Conservation (phyloP, 441 rosid genomes). For the Sinapis alba region DNA sequence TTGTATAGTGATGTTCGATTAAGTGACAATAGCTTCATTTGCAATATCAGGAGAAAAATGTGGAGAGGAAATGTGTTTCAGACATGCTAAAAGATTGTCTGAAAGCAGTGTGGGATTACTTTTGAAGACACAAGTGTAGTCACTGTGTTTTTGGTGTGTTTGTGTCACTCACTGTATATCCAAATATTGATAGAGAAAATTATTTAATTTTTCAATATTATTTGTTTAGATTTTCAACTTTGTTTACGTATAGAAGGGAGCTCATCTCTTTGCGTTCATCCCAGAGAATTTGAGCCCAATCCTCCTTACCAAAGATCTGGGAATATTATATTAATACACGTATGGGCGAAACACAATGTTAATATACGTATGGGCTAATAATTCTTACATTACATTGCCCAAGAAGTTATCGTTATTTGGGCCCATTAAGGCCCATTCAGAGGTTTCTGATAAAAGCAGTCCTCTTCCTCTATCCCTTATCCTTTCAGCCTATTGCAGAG, state of each 20-base stretch:
- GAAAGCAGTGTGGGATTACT: conserved; percentile 48
- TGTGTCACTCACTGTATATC: not conserved
- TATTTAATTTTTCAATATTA: not conserved
- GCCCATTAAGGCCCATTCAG: conserved; percentile 23
- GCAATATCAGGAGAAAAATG: conserved; percentile 43
- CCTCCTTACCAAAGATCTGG: not conserved
- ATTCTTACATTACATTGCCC: too few relatives aligned
- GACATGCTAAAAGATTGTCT: conserved; percentile 50
- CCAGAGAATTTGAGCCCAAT: not conserved
- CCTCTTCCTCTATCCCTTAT: conserved; percentile 15
- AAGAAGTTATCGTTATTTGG: not conserved
- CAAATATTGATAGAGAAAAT: not conserved
- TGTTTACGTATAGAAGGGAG: conserved; percentile 24
- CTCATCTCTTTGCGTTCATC: not conserved
- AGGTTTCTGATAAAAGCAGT: not conserved
- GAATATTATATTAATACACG: too few relatives aligned
- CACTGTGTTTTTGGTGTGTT: conserved; percentile 22
- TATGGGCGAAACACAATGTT: too few relatives aligned
- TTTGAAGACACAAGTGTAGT: conserved; percentile 33
- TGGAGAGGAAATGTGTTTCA: conserved; percentile 31
- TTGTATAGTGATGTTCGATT: not conserved
- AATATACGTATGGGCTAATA: too few relatives aligned
- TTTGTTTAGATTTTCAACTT: conserved; percentile 9
- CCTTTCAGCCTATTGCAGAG: conserved; percentile 21
- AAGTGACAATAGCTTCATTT: not conserved